Percentiles rank a stretch among this genome's conserved stretches.
Conservation (phyloP, 1,284 basidiomycete species). For the Laetiporus sulphureus region DNA sequence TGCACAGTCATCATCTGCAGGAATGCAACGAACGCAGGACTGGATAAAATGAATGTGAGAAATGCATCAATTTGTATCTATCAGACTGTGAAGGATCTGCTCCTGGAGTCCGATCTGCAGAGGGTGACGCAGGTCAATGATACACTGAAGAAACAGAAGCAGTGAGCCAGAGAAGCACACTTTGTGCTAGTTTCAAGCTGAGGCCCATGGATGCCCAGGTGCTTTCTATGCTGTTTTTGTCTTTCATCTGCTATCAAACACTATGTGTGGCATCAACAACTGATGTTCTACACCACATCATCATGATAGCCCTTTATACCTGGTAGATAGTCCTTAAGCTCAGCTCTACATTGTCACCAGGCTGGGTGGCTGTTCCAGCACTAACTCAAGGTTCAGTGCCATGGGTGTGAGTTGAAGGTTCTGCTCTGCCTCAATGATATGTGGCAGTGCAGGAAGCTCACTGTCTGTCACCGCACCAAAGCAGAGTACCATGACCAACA, state of each 20-base stretch:
- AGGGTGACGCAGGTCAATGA: too few relatives aligned
- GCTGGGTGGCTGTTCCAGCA: conserved; percentile 58
- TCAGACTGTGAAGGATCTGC: conserved; percentile 7
- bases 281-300: conserved; percentile 34
- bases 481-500: conserved; percentile 51
- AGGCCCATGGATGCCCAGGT: conserved; percentile 30
- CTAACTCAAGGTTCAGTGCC: conserved; percentile 55
- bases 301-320: conserved; percentile 45
- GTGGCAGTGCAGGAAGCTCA: conserved; percentile 45
- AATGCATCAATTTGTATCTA: neutral
- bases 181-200: conserved; percentile 29
- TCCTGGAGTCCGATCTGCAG: conserved; percentile 27
- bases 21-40: too few relatives aligned
- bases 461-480: conserved; percentile 55
- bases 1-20: conserved; percentile 35
- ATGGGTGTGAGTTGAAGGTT: conserved; percentile 57
- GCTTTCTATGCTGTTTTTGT: conserved; percentile 28
- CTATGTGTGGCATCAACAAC: conserved; percentile 10
- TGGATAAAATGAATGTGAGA: too few relatives aligned
- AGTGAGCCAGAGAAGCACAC: conserved; percentile 26
- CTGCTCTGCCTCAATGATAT: conserved; percentile 49
- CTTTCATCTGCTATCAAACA: conserved; percentile 30
- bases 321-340: conserved; percentile 65
- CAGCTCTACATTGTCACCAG: conserved; percentile 61
- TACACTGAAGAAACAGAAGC: too few relatives aligned